Conservation (phyloP, 345 rosid genomes). For the Ricinus communis region DNA sequence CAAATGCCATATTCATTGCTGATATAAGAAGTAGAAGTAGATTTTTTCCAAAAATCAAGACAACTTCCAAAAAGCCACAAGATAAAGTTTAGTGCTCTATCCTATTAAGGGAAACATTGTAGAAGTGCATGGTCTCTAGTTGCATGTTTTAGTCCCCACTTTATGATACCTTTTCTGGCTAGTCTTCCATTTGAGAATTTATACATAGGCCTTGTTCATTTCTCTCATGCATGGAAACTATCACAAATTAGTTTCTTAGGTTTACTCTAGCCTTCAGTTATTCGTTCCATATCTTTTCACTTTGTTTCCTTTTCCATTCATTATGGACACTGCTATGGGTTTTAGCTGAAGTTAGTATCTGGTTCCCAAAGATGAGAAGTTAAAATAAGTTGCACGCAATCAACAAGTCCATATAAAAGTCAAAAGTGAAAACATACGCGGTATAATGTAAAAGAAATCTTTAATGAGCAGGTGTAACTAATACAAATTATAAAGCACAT, state of each 20-base stretch:
- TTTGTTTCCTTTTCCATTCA: too few relatives aligned
- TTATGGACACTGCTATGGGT: too few relatives aligned
- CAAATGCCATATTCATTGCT: neutral
- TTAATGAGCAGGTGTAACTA: neutral
- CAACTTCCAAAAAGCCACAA: neutral
- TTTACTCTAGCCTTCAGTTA: too few relatives aligned
- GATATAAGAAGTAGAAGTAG: neutral
- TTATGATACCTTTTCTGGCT: too few relatives aligned
- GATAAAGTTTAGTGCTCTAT: too few relatives aligned
- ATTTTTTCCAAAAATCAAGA: neutral
- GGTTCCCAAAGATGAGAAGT: too few relatives aligned
- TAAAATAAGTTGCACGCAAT: neutral
- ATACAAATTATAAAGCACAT: neutral
- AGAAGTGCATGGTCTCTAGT: neutral
- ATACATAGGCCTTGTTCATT: neutral
- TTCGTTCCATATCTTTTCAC: too few relatives aligned
- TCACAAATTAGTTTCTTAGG: neutral
- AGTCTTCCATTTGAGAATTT: neutral
- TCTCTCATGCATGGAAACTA: slow-evolving; percentile 5
- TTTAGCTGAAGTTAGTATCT: too few relatives aligned
- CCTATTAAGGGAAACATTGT: neutral
- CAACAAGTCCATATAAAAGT: neutral
- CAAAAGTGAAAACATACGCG: neutral
- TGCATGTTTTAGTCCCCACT: neutral
- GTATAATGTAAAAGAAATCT: neutral